A percentile compares a stretch with the other conserved stretches of the same genome.
Conservation (phyloP, 305 asterid genomes). For the Solanum chacoense region DNA sequence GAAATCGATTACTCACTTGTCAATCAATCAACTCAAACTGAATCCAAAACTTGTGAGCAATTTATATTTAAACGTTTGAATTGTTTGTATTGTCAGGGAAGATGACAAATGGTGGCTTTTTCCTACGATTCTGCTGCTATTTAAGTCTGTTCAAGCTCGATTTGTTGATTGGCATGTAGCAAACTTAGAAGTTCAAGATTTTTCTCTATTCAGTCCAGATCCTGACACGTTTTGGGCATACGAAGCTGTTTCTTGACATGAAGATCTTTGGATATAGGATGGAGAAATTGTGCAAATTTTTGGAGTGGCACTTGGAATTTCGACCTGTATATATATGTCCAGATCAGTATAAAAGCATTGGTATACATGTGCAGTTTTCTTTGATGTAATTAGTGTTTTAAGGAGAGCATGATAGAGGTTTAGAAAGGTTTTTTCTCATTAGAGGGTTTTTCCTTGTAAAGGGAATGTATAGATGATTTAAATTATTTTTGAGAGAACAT, state of each 20-base stretch:
- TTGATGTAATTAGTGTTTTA: constrained; percentile 4
- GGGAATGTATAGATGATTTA: constrained; percentile 1
- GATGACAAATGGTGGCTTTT: constrained; percentile 86
- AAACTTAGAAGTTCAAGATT: constrained; percentile 73
- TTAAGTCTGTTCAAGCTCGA: constrained; percentile 77
- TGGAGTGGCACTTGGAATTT: not conserved
- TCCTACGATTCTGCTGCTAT: constrained; percentile 65
- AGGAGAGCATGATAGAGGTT: not conserved
- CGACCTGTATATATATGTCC: constrained; percentile 20
- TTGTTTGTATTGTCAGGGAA: constrained; percentile 46
- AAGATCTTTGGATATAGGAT: not conserved
- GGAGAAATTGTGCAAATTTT: constrained; percentile 1
- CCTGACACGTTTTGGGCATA: constrained; percentile 95
- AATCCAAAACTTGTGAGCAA: not conserved
- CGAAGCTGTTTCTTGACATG: constrained; percentile 51
- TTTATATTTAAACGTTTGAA: not conserved
- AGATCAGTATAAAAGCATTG: constrained; percentile 20
- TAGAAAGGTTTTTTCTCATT: not conserved
- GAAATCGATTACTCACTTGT: not conserved
- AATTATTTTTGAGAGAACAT: not conserved
- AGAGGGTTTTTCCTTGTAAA: not conserved
- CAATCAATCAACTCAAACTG: not conserved
- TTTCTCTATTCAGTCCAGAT: constrained; percentile 76
- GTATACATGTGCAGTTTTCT: constrained; percentile 23
- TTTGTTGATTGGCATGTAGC: constrained; percentile 90